Evolutionary conservation across 345 rosid genomes (phyloP), one percentile per base, ranked within the genome.

Genomic region (Brassica cretica): DNA sequence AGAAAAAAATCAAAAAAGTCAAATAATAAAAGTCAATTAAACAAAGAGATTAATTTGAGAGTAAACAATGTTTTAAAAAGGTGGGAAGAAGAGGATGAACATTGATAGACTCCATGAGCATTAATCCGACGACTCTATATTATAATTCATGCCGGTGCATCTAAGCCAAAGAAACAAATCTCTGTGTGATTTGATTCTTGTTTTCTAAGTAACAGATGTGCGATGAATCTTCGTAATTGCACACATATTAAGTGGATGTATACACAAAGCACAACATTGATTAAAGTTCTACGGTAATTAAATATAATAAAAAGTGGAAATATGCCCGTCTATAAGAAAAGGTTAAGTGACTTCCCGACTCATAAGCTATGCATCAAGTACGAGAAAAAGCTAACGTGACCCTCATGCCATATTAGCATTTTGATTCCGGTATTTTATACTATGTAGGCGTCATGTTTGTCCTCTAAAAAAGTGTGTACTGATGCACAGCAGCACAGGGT

Each of bases 41-140:
- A 53, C 18, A 29, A 18, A 64, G 51, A 77, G 76, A 65, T 71
- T 71, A 65, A 64, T 78, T 71, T 58, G 41, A 60, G 69, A 18
- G 16, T 65, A 65, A 71, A 71, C 76, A 56, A 41, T 39, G 53
- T 71, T 78, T 78, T 27, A n/a, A 19, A 77, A 78, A 65, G 35
- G 82, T 82, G 85, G 86, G 87, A 66, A 59, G 81, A 71, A 71
- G 81, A 78, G 81, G 81, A 65, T 71, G 81, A 65, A 78, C 81
- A 65, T 78, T 72, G 81, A 71, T 77, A 71, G 30, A 64, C 81
- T 71, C 71, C 76, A 64, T 25, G 37, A 64, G 6, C 4, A 15
- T 27, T 77, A 27, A 71, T 56, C 46, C 56, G 66, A 41, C 21
- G 19, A 78, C 49, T 71, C 41, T 66, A 58, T 65, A 71, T 65